Evolutionary conservation across 129 eudicot species (phyloP), one percentile per base, ranked within the genome.

Genomic region (Lactuca sativa): DNA sequence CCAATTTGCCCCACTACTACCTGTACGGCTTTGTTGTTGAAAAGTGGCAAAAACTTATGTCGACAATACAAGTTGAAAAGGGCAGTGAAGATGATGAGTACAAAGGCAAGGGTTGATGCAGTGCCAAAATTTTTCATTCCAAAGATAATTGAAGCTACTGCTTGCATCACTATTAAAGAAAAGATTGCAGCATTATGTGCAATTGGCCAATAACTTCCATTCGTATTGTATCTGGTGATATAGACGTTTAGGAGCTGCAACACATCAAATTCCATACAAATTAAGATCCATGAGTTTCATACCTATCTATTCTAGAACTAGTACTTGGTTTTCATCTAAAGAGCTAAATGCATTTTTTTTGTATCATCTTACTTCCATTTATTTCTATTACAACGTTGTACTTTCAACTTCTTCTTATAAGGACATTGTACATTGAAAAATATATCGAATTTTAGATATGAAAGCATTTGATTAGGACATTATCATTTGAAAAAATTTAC

Each of bases 181-280:
- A 95, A 90, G 63, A 95, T 87, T 21, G 82, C 79, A 11, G 90
- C 81, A 75, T 77, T 82, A 62, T 90, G 97, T 13, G 85, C 85
- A 54, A 84, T 74, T 17, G 99, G 99, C 97, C 97, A 95, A 67
- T 90, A 95, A 16, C 68, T 79, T 51, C 99, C 99, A 51, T 90
- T 96, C 17, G 83, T 95, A 43, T 90, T 84, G 67, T 95, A 90
- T 57, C 80, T 75, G 2, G 90, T 88, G 10, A 87, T 81, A 67
- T 95, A 95, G 31, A 95, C 99, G 43, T 95, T 87, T 52, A 90
- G 73, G 58, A 95, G 73, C 99, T 93, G 98, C 73, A 86, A 84
- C 30, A 59, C 56, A 43, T 11, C 51, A 31, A 34, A 12, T 56
- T 31, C 31, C 65, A 52, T 3, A 25, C 1, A 15, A 48, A 47